Base-by-base conservation (phyloP, 306 rosid genomes). In the Cucurbita maxima region DNA sequence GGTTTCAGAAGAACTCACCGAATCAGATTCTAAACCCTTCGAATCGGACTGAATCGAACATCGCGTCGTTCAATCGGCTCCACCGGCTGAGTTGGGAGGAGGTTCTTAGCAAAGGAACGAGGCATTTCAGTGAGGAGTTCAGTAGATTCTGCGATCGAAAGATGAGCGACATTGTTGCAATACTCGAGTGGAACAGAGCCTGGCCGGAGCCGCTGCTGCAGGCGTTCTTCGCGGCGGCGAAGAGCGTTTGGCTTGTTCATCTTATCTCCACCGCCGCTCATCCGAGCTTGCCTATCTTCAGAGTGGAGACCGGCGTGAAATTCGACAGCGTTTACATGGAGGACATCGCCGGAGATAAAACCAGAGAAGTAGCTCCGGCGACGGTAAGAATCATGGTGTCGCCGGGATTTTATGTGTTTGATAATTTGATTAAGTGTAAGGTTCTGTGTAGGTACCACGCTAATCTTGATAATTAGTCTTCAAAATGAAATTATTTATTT, bases 181-280 rank as follows among this genome's bases (percentile, higher is more conserved):
- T 89, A 92, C 76, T 95, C 72, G 92, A 96, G 7, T 95, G 99
- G 99, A 95, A 91, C 76, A 82, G 97, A 36, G 96, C 97, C 1
- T 95, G 99, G 99, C 91, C 99, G 0, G 99, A 95, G 77, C 86
- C 96, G 18, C 43, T 95, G 8, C 77, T 95, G 81, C 97, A 95
- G 74, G 96, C 97, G 0, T 95, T 95, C 72, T 95, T 95, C 25
- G 87, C 82, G 8, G 99, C 97, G 3, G 83, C 99, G 0, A 95
- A 91, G 85, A 86, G 84, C 70, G 97, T 89, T 34, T 95, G 99
- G 97, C 75, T 88, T 83, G 88, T 86, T 7, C 97, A 95, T 60
- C 86, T 95, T n/a, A 60, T 95, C 58, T 92, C 96, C 12, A 91
- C 77, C 36, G 90, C 99, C 6, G 88, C 87, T 8, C 92, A 95